Base-by-base conservation (phyloP, 2,329 filamentous ascomycete genomes). In the Aspergillus bombycis region DNA sequence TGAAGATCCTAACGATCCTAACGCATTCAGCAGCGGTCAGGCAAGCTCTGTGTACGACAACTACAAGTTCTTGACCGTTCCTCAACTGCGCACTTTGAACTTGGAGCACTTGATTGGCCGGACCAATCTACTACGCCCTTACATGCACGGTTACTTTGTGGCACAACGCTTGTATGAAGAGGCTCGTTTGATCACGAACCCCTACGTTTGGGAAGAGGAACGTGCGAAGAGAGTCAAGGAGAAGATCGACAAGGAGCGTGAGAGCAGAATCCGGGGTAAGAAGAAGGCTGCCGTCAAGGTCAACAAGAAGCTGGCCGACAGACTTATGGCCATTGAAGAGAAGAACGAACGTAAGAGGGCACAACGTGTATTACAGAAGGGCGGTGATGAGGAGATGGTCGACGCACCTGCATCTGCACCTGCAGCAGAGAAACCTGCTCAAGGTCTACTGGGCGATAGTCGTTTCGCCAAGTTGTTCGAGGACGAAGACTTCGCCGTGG, bases 71-170 rank as follows among this genome's bases (percentile, higher is more conserved):
- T 84, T 99, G 74, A 97, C 94, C 2, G 79, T 93, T 65, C 88
- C 92, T 50, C 94, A 99, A 77, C 84, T 99, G 59, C 91, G 91
- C 71, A 88, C 90, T 41, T 86, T 99, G 68, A 96, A 92, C 75
- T 79, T 99, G 73, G 90, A 92, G 59, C 94, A 98, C 75, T 84
- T 99, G 55, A 86, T 99, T 62, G 94, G 94, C 68, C 94, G 93
- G 71, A 96, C 93, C 32, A 95, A 92, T 73, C 82, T 98, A 23
- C 83, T 99, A 46, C 87, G 94, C 52, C 95, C 95, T 50, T 99
- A 99, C 76, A 99, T 99, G 96, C 95, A 99, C 77, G 96, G 95
- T 71, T 98, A 95, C 84, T 99, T 99, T 80, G 94, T 99, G 56
- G 92, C 92, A 41, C 94, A 96, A 71, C 93, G 94, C 74, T 81